These are phyloP conservation scores for Fusarium sp. DNA, from an alignment of 2,329 filamentous ascomycete genomes.

Conservation along the genomic window DNA sequence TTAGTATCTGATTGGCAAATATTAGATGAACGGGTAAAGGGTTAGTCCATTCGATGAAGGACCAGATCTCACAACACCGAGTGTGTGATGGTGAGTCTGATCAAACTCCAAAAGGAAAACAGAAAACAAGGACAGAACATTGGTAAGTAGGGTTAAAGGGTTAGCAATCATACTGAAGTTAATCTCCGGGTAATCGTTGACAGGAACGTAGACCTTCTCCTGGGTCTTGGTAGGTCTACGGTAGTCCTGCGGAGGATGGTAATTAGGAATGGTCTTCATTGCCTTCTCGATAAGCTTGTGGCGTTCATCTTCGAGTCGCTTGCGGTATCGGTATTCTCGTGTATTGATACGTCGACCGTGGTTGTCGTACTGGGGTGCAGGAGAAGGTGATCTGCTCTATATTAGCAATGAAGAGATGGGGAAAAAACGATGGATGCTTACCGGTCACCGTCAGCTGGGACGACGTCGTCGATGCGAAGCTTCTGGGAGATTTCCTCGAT, in stretches of 20 bases:
- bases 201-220: conserved; percentile 99
- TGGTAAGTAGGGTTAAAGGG: conserved; percentile 84
- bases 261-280: conserved; percentile 99
- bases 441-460: conserved; percentile 96
- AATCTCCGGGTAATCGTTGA: conserved; percentile 99
- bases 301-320: conserved; percentile 97
- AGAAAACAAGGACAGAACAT: conserved; percentile 52
- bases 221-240: conserved; percentile 99
- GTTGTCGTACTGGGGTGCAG: conserved; percentile 97
- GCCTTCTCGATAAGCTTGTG: conserved; percentile 99
- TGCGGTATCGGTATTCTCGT: conserved; percentile 97
- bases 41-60: conserved; percentile 51
- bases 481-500: conserved; percentile 99
- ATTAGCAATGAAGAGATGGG: conserved; percentile 23
- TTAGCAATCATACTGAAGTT: conserved; percentile 99
- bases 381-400: conserved; percentile 84
- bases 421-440: conserved; percentile 59
- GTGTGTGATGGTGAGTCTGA: conserved; percentile 55
- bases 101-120: conserved; percentile 60
- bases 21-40: conserved; percentile 52
- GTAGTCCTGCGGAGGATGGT: conserved; percentile 98
- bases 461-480: conserved; percentile 98
- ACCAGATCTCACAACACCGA: conserved; percentile 51
- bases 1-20: conserved; percentile 75
- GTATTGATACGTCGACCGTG: conserved; percentile 99